Percentiles rank a stretch among this genome's conserved stretches.
Evolutionary conservation across 371 early-diverging fungal species (phyloP).

Genomic region (Syncephalastrum racemosum): DNA sequence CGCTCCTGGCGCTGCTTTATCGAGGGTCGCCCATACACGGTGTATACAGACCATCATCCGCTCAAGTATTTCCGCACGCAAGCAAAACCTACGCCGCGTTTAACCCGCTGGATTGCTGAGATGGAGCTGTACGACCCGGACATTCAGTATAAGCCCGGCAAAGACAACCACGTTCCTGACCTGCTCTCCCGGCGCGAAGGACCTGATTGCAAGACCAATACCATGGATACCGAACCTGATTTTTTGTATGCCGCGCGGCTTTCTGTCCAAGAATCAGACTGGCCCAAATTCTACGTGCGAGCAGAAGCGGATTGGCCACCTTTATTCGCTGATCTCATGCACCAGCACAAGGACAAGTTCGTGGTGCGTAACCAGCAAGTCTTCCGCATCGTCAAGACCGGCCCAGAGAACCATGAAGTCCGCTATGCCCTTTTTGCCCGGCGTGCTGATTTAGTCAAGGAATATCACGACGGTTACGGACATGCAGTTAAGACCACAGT

Average conservation of each 20-base stretch:
- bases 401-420: background rate
- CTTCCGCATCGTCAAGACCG: background rate
- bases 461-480: no score
- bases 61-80: slow-evolving; percentile 12
- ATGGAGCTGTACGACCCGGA: slow-evolving; percentile 28
- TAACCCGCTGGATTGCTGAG: slow-evolving; percentile 28
- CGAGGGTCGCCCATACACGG: slow-evolving; percentile 2
- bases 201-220: background rate
- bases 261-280: no score
- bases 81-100: slow-evolving; percentile 21
- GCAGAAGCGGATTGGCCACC: background rate
- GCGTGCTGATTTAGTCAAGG: slow-evolving; percentile 4
- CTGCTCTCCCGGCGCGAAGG: no score
- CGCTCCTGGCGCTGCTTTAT: no score
- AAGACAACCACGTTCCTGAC: no score
- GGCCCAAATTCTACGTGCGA: slow-evolving; percentile 7
- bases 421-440: slow-evolving; percentile 6
- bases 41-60: no score
- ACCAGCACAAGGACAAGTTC: slow-evolving; percentile 7
- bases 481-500: no score
- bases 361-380: background rate
- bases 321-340: background rate
- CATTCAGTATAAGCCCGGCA: no score
- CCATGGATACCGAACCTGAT: slow-evolving; percentile 14
- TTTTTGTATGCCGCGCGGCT: slow-evolving; percentile 17